Conservation (phyloP, 2,329 filamentous ascomycete genomes). For the Ophiosphaerella narmari region DNA sequence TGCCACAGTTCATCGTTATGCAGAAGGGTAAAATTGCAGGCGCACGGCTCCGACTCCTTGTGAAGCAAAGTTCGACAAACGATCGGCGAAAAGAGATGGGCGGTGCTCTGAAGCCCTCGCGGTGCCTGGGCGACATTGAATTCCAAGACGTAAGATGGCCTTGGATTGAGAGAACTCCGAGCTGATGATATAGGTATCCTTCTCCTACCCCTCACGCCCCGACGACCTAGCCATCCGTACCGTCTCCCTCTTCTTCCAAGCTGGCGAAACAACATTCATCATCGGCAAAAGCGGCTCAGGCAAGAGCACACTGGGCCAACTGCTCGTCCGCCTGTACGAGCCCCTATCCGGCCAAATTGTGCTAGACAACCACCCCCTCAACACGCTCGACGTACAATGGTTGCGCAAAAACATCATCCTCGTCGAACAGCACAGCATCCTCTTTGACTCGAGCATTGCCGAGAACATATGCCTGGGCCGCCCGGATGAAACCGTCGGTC, state of each 20-base stretch:
- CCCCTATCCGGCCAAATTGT: slow-evolving; percentile 67
- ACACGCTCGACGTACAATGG: slow-evolving; percentile 70
- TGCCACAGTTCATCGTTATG: slow-evolving; percentile 77
- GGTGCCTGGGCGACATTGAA: slow-evolving; percentile 69
- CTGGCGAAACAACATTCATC: slow-evolving; percentile 76
- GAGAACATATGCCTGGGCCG: slow-evolving; percentile 79
- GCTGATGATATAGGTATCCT: slow-evolving; percentile 65
- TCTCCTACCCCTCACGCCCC: slow-evolving; percentile 77
- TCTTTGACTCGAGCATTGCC: slow-evolving; percentile 81
- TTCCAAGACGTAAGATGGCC: slow-evolving; percentile 64
- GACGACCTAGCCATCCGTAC: slow-evolving; percentile 63
- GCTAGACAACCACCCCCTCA: slow-evolving; percentile 68
- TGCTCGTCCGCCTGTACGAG: slow-evolving; percentile 78
- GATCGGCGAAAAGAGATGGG: slow-evolving; percentile 16
- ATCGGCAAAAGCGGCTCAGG: slow-evolving; percentile 88
- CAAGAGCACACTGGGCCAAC: slow-evolving; percentile 84
- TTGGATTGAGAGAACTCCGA: not conserved
- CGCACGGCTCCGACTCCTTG: slow-evolving; percentile 59
- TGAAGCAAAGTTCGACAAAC: slow-evolving; percentile 42
- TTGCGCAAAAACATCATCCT: slow-evolving; percentile 77
- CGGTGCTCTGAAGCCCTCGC: slow-evolving; percentile 27
- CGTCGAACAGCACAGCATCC: slow-evolving; percentile 77
- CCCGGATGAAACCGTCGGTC: slow-evolving; percentile 54
- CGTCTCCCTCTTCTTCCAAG: slow-evolving; percentile 70
- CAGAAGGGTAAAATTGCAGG: slow-evolving; percentile 80